Evolutionary conservation across 345 rosid species (phyloP).

Genomic region (Turritis glabra): DNA sequence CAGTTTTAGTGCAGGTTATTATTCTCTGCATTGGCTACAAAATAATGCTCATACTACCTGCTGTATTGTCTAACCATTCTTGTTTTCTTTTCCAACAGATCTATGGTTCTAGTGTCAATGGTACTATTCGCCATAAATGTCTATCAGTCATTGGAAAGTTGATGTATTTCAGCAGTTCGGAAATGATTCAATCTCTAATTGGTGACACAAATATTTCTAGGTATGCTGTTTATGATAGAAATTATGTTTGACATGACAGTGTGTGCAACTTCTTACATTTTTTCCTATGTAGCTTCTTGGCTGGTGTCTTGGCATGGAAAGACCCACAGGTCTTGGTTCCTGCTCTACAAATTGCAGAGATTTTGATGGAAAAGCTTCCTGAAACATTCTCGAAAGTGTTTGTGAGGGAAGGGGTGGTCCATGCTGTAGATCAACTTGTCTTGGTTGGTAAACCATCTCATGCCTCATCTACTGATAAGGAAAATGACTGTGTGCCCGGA

Average conservation of each 20-base stretch:
- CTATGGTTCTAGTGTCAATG: slow-evolving; percentile 95
- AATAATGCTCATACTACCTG: slow-evolving; percentile 1
- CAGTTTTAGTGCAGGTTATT: slow-evolving; percentile 88
- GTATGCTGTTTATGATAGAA: slow-evolving; percentile 41
- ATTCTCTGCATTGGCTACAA: slow-evolving; percentile 1
- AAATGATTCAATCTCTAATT: slow-evolving; percentile 87
- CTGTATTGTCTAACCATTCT: slow-evolving; percentile 18
- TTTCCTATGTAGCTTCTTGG: slow-evolving; percentile 66
- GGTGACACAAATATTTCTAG: slow-evolving; percentile 90
- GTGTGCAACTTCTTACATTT: slow-evolving; percentile 20
- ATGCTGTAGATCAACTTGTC: slow-evolving; percentile 95
- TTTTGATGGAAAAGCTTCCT: slow-evolving; percentile 98
- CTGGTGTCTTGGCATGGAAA: slow-evolving; percentile 99
- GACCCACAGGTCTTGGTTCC: slow-evolving; percentile 98
- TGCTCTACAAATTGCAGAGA: slow-evolving; percentile 93
- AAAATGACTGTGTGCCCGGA: slow-evolving; percentile 68
- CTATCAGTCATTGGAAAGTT: slow-evolving; percentile 92
- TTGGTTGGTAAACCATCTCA: slow-evolving; percentile 63
- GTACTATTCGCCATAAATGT: slow-evolving; percentile 94
- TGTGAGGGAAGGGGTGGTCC: slow-evolving; percentile 97
- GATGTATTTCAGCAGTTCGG: slow-evolving; percentile 90
- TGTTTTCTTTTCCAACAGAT: slow-evolving; percentile 56
- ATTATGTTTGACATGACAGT: slow-evolving; percentile 4
- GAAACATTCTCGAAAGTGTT: slow-evolving; percentile 93
- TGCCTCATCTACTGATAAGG: slow-evolving; percentile 67